A percentile compares a stretch with the other conserved stretches of the same genome.
Conservation (phyloP, 176 grass and related monocot genomes). For the Phoenix dactylifera region DNA sequence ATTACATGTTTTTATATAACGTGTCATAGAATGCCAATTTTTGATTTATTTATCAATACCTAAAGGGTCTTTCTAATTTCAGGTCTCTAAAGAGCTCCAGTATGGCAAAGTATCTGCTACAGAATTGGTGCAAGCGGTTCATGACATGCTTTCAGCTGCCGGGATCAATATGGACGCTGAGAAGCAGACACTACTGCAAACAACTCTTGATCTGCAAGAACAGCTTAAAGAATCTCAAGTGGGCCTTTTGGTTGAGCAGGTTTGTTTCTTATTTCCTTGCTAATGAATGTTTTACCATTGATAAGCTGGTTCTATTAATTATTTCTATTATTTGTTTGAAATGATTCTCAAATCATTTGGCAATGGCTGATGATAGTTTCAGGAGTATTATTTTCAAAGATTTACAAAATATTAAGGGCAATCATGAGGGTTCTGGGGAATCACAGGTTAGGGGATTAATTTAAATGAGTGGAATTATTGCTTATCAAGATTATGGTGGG, state of each 20-base stretch:
- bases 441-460: too few species aligned
- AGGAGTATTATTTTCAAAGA: too few species aligned
- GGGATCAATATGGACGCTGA: slow-evolving; percentile 82
- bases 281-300: too few species aligned
- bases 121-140: slow-evolving; percentile 82
- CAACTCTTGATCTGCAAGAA: slow-evolving; percentile 77
- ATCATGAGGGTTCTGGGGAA: too few species aligned
- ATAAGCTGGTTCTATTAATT: too few species aligned
- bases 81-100: slow-evolving; percentile 42
- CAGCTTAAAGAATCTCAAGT: slow-evolving; percentile 97
- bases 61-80: slow-evolving; percentile 14
- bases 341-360: too few species aligned
- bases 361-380: too few species aligned
- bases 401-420: not conserved
- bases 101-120: slow-evolving; percentile 67
- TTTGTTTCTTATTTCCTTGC: slow-evolving; percentile 19
- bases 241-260: slow-evolving; percentile 87
- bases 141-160: slow-evolving; percentile 85
- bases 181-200: slow-evolving; percentile 74
- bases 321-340: too few species aligned
- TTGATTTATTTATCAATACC: slow-evolving; percentile 1
- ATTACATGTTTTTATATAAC: not conserved
- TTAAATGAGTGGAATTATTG: too few species aligned
- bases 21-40: not conserved
- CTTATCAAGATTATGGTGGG: too few species aligned